Base-by-base conservation (phyloP, 352 stramenopile genomes). In the Sclerospora graminicola region DNA sequence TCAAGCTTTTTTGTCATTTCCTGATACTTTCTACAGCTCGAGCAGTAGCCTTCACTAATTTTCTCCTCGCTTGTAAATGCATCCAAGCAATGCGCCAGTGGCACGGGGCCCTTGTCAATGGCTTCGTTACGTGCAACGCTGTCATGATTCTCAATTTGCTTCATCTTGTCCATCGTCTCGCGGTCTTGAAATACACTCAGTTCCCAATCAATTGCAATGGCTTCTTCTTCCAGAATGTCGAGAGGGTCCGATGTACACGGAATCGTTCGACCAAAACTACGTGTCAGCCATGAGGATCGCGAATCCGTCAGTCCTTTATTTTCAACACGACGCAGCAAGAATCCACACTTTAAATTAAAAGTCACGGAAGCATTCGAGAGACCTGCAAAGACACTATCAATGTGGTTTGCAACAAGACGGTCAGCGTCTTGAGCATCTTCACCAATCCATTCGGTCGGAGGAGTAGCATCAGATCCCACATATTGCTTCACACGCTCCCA, bases 1-100 rank as follows among this genome's bases (percentile, higher is more conserved):
- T 98, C 89, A 24, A 99, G 78, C 59, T 99, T 95, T 69, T 99
- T 99, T 53, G 90, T 98, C 50, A 97, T 97, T 45, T 96, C 82
- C 34, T 96, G 80, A 47, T 97, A 89, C 37, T 94, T 60, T 36
- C 97, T 88, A 59, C 96, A 99, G 52, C 84, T 94, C 16, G 86
- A 96, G 67, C 96, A 99, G 63, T 98, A 99, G 49, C 95, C 80
- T 45, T 94, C 82, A 28, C 58, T 85, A 48, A 94, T 90, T 48
- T 89, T 91, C 41, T 94, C 82, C 45, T 91, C 79, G 8, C 58
- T 76, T 8, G 79, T 94, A 41, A 94, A 94, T 4, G 78, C 72
- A 49, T 94, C 74, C 32, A 94, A 54, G 35, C 82, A 94, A 40
- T 89, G 72, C 31, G 51, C 73, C 15, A 91, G 47, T 3, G 82